Evolutionary conservation across 495 filamentous ascomycete species (phyloP).

Genomic region (Terfezia claveryi): DNA sequence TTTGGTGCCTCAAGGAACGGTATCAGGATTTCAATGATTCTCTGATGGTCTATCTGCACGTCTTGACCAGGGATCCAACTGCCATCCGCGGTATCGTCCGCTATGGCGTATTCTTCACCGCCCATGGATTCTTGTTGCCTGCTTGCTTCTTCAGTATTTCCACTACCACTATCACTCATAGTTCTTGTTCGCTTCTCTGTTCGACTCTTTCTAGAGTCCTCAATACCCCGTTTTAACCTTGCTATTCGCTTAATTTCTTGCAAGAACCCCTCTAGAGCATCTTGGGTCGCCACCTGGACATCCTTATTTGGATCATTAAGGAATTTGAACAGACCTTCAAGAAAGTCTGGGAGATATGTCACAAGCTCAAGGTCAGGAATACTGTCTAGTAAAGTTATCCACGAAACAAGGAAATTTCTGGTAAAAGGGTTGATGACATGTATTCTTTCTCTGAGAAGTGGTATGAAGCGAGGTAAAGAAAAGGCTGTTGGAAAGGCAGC

Average conservation of each 20-base stretch:
- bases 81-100: slow-evolving; percentile 43
- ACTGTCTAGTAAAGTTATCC: slow-evolving; percentile 86
- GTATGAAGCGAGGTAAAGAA: slow-evolving; percentile 77
- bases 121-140: slow-evolving; percentile 25
- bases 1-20: slow-evolving; percentile 67
- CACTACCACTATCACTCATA: slow-evolving; percentile 33
- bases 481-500: slow-evolving; percentile 63
- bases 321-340: slow-evolving; percentile 78
- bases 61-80: slow-evolving; percentile 97
- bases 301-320: slow-evolving; percentile 79
- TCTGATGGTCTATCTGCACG: slow-evolving; percentile 79
- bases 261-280: slow-evolving; percentile 76
- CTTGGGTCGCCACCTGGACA: slow-evolving; percentile 79
- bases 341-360: slow-evolving; percentile 71
- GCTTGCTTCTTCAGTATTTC: slow-evolving; percentile 28
- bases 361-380: slow-evolving; percentile 95
- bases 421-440: slow-evolving; percentile 87
- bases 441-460: slow-evolving; percentile 78
- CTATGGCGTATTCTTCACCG: slow-evolving; percentile 39
- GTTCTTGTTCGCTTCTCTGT: slow-evolving; percentile 19
- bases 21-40: slow-evolving; percentile 79
- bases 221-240: slow-evolving; percentile 73
- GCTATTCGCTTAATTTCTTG: slow-evolving; percentile 88
- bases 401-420: slow-evolving; percentile 81
- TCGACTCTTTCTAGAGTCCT: slow-evolving; percentile 47